Evolutionary conservation across 306 rosid species (phyloP).

Genomic region (Comarum palustre): DNA sequence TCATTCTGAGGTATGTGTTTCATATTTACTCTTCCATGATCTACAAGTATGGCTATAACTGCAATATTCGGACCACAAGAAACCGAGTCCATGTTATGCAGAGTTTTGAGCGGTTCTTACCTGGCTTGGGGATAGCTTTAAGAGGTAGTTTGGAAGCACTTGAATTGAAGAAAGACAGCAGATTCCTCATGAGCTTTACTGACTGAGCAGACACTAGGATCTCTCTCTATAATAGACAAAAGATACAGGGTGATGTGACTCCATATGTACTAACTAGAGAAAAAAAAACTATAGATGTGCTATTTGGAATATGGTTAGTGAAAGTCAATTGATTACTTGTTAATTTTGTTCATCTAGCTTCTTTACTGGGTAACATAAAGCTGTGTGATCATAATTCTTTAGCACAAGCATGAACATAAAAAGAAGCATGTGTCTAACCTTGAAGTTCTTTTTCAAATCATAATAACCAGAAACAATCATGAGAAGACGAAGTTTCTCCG

Average conservation of each 20-base stretch:
- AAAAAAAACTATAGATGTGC: background rate
- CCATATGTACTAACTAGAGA: background rate
- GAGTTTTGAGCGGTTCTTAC: conserved; percentile 27
- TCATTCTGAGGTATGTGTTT: background rate
- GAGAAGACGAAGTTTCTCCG: conserved; percentile 64
- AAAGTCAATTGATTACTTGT: background rate
- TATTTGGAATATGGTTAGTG: background rate
- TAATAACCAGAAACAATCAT: conserved; percentile 69
- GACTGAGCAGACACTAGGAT: conserved; percentile 63
- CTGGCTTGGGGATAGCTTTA: conserved; percentile 50
- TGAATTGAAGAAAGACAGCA: conserved; percentile 62
- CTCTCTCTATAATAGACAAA: conserved; percentile 58
- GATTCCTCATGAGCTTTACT: conserved; percentile 56
- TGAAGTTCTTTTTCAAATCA: conserved; percentile 58
- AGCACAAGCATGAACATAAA: background rate
- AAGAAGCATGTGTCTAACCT: conserved; percentile 42
- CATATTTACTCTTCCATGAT: background rate
- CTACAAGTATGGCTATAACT: background rate
- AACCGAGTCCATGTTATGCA: background rate
- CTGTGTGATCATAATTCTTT: background rate
- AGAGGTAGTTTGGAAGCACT: conserved; percentile 64
- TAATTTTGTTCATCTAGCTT: background rate
- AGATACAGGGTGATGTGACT: conserved; percentile 8
- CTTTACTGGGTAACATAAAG: background rate
- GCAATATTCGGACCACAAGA: background rate